Percentiles rank a stretch among this genome's conserved stretches.
Evolutionary conservation across 225 moss, liverwort and hornwort genomes (phyloP).

Genomic region (Takakia lepidozioides): DNA sequence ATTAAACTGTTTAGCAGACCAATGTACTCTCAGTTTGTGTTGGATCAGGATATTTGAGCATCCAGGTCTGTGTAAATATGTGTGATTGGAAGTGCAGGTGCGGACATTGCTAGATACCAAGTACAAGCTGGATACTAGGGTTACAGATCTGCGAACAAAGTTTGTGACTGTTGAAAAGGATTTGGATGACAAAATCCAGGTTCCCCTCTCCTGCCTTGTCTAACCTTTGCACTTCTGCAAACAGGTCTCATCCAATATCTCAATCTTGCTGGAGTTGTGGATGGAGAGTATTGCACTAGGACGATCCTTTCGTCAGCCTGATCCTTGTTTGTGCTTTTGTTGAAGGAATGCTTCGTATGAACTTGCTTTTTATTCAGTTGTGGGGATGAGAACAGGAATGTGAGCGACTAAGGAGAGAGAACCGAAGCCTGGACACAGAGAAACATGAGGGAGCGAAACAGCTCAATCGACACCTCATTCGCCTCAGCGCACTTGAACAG

Average conservation of each 20-base stretch:
- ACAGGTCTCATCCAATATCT: too few species aligned
- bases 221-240: too few species aligned
- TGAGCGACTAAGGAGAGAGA: constrained; percentile 70
- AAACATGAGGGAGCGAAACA: constrained; percentile 83
- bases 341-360: too few species aligned
- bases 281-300: too few species aligned
- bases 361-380: too few species aligned
- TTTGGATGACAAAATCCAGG: constrained; percentile 77
- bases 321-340: too few species aligned
- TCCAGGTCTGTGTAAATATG: too few species aligned
- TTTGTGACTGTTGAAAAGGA: constrained; percentile 71
- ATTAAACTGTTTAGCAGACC: too few species aligned
- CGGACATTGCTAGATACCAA: constrained; percentile 77
- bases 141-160: constrained; percentile 72
- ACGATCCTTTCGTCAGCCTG: too few species aligned
- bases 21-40: too few species aligned
- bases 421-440: constrained; percentile 62
- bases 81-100: constrained; percentile 68
- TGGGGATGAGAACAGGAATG: constrained; percentile 43
- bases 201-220: constrained; percentile 21
- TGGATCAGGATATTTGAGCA: too few species aligned
- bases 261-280: too few species aligned
- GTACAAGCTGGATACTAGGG: constrained; percentile 69
- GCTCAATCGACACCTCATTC: constrained; percentile 78
- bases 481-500: constrained; percentile 91